Conservation (phyloP, 305 asterid genomes). For the Fraxinus latifolia region DNA sequence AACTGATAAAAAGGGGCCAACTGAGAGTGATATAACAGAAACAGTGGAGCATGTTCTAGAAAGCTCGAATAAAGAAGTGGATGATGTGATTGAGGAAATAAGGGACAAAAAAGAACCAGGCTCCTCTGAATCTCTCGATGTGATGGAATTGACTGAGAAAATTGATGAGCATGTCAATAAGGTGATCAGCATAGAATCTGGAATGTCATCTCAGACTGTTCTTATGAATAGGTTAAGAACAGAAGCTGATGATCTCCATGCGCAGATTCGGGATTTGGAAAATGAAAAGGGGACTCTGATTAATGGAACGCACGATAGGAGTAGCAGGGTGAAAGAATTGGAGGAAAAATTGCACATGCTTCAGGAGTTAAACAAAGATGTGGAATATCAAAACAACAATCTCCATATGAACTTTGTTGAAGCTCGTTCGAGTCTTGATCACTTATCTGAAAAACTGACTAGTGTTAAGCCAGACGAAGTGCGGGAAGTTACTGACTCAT, state of each 20-base stretch:
- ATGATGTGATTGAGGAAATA: background rate
- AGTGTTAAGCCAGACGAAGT: conserved; percentile 66
- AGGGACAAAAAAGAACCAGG: background rate
- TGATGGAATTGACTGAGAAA: conserved; percentile 57
- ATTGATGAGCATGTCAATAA: conserved; percentile 58
- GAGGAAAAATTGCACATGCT: conserved; percentile 55
- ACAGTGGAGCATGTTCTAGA: conserved; percentile 11
- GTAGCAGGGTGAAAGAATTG: conserved; percentile 45
- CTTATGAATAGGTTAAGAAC: conserved; percentile 50
- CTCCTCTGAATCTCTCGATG: conserved; percentile 31
- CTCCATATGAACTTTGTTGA: conserved; percentile 49
- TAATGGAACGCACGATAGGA: conserved; percentile 37
- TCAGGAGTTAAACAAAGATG: conserved; percentile 47
- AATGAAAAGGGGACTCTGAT: conserved; percentile 39
- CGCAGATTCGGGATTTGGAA: conserved; percentile 46
- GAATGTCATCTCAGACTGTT: conserved; percentile 59
- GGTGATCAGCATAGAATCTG: conserved; percentile 51
- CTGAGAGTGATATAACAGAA: background rate
- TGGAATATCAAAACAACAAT: conserved; percentile 46
- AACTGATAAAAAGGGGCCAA: conserved; percentile 14
- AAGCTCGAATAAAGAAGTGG: conserved; percentile 23
- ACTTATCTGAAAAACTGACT: conserved; percentile 51
- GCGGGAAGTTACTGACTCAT: conserved; percentile 20
- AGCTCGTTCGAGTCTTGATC: conserved; percentile 48
- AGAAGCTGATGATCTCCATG: conserved; percentile 48